Evolutionary conservation across 2,329 filamentous ascomycete species (phyloP).

Genomic region (Colletotrichum sp.): DNA sequence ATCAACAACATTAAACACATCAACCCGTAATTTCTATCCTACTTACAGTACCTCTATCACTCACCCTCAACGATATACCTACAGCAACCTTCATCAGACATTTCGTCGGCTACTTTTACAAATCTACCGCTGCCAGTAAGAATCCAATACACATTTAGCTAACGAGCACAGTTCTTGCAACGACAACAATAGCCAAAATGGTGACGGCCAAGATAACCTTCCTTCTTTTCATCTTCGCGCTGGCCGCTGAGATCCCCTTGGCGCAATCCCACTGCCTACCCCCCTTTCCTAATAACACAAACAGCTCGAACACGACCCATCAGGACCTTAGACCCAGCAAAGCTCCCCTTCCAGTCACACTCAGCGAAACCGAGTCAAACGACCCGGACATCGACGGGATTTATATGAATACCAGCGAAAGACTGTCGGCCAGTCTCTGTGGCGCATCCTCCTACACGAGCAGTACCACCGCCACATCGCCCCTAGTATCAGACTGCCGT

Average conservation of each 20-base stretch:
- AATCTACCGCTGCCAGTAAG: background rate
- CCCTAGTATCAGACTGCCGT: background rate
- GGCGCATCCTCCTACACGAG: background rate
- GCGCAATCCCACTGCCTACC: background rate
- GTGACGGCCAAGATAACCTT: background rate
- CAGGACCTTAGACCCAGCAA: background rate
- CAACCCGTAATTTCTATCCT: background rate
- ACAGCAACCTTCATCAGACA: background rate
- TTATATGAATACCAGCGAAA: background rate
- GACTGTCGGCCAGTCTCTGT: background rate
- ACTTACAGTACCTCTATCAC: background rate
- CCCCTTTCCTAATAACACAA: background rate
- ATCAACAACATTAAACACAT: background rate
- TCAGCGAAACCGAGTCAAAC: background rate
- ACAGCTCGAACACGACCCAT: background rate
- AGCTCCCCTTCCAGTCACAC: background rate
- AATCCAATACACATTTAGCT: background rate
- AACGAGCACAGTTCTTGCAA: background rate
- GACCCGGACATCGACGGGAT: background rate
- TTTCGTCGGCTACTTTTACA: background rate
- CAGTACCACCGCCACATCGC: background rate
- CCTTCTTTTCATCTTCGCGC: background rate
- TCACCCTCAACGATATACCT: background rate
- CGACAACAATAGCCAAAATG: background rate
- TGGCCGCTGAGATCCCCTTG: background rate